Conservation (phyloP, 2,329 filamentous ascomycete species). For the Colletotrichum sp. region DNA sequence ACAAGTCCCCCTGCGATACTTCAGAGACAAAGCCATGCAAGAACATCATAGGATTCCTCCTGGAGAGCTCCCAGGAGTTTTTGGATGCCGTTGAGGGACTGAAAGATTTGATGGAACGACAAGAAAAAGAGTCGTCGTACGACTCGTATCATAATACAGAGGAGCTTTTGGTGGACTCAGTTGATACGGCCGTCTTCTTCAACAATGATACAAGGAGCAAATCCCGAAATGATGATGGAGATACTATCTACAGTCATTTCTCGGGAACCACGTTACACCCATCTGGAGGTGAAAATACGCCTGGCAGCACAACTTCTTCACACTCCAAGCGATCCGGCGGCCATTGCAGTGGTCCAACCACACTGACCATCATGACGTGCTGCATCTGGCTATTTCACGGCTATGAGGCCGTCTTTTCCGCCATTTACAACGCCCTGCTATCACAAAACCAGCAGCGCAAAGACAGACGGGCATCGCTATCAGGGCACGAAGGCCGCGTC, state of each 20-base stretch:
- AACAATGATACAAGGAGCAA: background rate
- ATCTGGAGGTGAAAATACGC: background rate
- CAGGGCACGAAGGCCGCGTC: accelerated
- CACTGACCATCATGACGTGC: background rate
- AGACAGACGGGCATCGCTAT: accelerated
- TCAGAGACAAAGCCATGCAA: background rate
- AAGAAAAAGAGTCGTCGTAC: background rate
- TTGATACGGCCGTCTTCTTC: background rate
- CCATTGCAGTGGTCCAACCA: background rate
- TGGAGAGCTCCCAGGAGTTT: background rate
- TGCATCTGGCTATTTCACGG: background rate
- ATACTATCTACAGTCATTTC: background rate
- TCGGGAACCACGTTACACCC: background rate
- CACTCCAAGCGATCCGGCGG: accelerated
- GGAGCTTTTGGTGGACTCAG: accelerated
- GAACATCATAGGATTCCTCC: background rate
- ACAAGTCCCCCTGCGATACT: background rate
- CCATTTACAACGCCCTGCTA: background rate
- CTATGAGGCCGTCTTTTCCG: background rate
- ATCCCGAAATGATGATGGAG: accelerated
- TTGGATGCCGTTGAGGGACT: background rate
- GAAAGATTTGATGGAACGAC: background rate
- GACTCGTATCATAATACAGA: background rate
- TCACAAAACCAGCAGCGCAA: background rate
- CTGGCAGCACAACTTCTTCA: background rate